Base-by-base conservation (phyloP, 2,329 filamentous ascomycete genomes). In the Cytospora leucostoma region DNA sequence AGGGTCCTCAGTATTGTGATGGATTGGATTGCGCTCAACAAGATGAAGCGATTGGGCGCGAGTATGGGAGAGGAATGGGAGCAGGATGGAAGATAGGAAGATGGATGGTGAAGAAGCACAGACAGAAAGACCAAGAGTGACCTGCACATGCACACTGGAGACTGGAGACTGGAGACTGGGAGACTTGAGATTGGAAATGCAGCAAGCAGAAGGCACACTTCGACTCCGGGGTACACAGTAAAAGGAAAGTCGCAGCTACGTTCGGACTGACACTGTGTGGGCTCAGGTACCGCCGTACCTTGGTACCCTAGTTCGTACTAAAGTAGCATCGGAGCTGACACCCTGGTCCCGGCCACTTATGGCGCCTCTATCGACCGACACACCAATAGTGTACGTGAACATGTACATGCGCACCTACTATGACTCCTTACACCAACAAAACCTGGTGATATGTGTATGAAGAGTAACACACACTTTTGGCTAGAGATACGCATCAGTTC, bases 21-120 rank as follows among this genome's bases (percentile, higher is more conserved):
- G 47, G 15, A 52, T 19, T 47, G 58, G 27, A 27, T 27, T 27
- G 27, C 27, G 4, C 58, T 49, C 51, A 55, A 33, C 51, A 40
- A 52, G 37, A 53, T 55, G 51, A 11, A 61, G 51, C 59, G 55
- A 61, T 61, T 61, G 59, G 59, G 44, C 49, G 11, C 35, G 51
- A 38, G 33, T 50, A 60, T 50, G 37, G n/a, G 27, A 19, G 15
- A 27, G 33, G 50, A 33, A 34, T 15, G 21, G 50, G 51, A 49
- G 37, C 33, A 37, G 37, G 47, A 54, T 27, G 37, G 33, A 34
- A 55, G 47, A 27, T 40, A 53, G 58, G 27, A 44, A 15, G 54
- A 55, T 61, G 49, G 59, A 53, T 61, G 59, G 49, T 55, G 59
- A 55, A 61, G 59, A 61, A 55, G 59, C 59, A 61, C 59, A n/a